These are phyloP conservation scores for Geosmithia morbida DNA, from an alignment of 2,329 filamentous ascomycete species.

Conservation along the genomic window DNA sequence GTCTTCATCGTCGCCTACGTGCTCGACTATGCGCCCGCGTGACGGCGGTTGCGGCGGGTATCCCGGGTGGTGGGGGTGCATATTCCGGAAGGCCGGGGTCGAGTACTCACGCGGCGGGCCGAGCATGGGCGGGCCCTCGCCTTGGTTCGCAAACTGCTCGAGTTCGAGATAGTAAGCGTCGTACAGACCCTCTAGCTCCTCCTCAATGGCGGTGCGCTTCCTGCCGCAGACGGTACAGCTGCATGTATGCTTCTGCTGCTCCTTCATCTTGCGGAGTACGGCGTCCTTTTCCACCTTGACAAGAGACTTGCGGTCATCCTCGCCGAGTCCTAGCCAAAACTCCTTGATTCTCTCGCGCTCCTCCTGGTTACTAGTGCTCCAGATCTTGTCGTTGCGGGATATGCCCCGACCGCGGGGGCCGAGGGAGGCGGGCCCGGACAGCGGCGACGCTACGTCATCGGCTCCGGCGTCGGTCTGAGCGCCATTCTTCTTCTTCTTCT, in stretches of 20 bases:
- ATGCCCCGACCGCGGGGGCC: slow-evolving; percentile 23
- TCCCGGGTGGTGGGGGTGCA: slow-evolving; percentile 28
- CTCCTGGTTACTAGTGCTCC: slow-evolving; percentile 90
- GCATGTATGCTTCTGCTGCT: slow-evolving; percentile 98
- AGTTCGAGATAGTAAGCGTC: slow-evolving; percentile 98
- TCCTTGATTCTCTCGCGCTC: slow-evolving; percentile 96
- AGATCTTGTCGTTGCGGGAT: slow-evolving; percentile 68
- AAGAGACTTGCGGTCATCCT: slow-evolving; percentile 86
- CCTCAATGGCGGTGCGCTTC: slow-evolving; percentile 93
- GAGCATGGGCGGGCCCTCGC: slow-evolving; percentile 44
- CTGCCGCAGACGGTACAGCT: slow-evolving; percentile 94
- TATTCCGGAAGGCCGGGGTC: slow-evolving; percentile 41
- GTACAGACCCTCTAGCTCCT: slow-evolving; percentile 93
- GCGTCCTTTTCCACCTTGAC: slow-evolving; percentile 99
- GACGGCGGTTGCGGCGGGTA: slow-evolving; percentile 56
- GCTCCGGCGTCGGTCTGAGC: neutral
- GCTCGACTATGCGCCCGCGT: slow-evolving; percentile 58
- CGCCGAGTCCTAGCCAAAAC: slow-evolving; percentile 90
- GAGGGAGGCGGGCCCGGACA: neutral
- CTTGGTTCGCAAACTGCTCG: slow-evolving; percentile 89
- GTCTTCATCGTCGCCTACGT: slow-evolving; percentile 41
- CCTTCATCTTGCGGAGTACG: slow-evolving; percentile 98
- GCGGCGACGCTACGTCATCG: neutral
- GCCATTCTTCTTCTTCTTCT: slow-evolving; percentile 42
- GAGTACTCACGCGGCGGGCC: slow-evolving; percentile 43